phyloP scores from a whole-genome alignment of 2,329 filamentous ascomycete species.

The Pestalotiopsis sp. region DNA sequence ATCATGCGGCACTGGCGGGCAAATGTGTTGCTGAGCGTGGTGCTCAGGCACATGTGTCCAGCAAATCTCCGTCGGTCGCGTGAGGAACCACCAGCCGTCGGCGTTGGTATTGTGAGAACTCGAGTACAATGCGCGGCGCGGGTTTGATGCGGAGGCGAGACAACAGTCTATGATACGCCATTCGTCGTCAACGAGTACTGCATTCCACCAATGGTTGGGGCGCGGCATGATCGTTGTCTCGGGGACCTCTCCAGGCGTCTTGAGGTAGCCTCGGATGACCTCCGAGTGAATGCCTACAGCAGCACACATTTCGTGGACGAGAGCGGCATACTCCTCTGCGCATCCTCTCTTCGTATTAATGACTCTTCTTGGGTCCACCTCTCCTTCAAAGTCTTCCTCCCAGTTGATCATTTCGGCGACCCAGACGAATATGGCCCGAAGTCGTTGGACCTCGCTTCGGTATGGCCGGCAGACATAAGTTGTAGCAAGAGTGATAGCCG shows the following conservation, averaged over 20 bases:
- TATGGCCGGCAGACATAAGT: slow-evolving; percentile 93
- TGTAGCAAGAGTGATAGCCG: slow-evolving; percentile 79
- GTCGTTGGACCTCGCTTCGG: slow-evolving; percentile 86
- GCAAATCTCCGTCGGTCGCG: slow-evolving; percentile 83
- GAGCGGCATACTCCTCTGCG: slow-evolving; percentile 82
- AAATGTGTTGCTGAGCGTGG: slow-evolving; percentile 88
- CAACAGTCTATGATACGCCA: slow-evolving; percentile 98
- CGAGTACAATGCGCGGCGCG: slow-evolving; percentile 75
- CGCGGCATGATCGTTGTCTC: slow-evolving; percentile 82
- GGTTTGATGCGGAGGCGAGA: slow-evolving; percentile 87
- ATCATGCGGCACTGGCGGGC: slow-evolving; percentile 83
- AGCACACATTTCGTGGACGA: slow-evolving; percentile 91
- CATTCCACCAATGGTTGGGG: slow-evolving; percentile 98
- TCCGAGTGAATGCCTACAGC: slow-evolving; percentile 88
- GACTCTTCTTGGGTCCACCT: slow-evolving; percentile 78
- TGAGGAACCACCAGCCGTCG: slow-evolving; percentile 92
- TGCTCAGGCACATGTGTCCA: slow-evolving; percentile 93
- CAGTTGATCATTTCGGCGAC: slow-evolving; percentile 91
- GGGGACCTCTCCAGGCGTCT: slow-evolving; percentile 79
- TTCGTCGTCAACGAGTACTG: slow-evolving; percentile 86
- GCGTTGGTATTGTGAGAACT: slow-evolving; percentile 68
- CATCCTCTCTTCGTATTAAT: slow-evolving; percentile 83
- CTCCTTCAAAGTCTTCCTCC: slow-evolving; percentile 93
- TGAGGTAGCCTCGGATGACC: slow-evolving; percentile 85
- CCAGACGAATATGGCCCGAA: slow-evolving; percentile 97